Conservation (phyloP, 176 grass and related monocot genomes). For the Eleusine indica region DNA sequence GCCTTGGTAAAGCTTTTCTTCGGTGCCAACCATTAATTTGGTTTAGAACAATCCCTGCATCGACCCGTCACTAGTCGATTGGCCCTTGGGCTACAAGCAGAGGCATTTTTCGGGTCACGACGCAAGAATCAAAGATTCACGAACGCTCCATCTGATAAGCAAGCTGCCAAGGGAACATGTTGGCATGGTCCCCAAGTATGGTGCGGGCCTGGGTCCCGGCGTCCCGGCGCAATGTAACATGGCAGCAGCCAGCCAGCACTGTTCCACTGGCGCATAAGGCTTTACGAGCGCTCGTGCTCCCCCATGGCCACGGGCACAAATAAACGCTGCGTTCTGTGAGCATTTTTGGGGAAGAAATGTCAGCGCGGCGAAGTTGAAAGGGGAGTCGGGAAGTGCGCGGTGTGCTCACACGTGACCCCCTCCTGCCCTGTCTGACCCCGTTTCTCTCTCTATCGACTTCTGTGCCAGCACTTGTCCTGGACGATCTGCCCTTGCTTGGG, state of each 20-base stretch:
- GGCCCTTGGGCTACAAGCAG: constrained; percentile 31
- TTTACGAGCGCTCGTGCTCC: neutral
- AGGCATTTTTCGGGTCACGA: neutral
- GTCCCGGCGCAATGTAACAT: neutral
- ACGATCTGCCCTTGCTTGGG: neutral
- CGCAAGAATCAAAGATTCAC: neutral
- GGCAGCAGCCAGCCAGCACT: neutral
- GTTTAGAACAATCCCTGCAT: neutral
- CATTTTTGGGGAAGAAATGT: neutral
- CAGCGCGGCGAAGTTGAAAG: neutral
- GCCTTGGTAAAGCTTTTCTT: neutral
- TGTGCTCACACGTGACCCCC: constrained; percentile 42
- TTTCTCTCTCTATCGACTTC: neutral
- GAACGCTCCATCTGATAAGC: neutral
- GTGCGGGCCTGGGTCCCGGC: neutral
- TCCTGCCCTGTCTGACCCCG: neutral
- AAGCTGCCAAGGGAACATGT: neutral
- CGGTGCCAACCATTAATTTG: neutral
- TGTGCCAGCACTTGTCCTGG: neutral
- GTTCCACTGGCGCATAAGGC: neutral
- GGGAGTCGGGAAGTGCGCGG: neutral
- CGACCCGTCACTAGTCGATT: neutral
- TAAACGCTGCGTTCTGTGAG: neutral
- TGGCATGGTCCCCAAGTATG: neutral
- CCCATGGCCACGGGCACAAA: neutral